Percentiles rank a stretch among this genome's conserved stretches.
These are phyloP conservation scores for Cyphellophora europaea DNA, from an alignment of 2,329 filamentous ascomycete species.

Conservation along the genomic window DNA sequence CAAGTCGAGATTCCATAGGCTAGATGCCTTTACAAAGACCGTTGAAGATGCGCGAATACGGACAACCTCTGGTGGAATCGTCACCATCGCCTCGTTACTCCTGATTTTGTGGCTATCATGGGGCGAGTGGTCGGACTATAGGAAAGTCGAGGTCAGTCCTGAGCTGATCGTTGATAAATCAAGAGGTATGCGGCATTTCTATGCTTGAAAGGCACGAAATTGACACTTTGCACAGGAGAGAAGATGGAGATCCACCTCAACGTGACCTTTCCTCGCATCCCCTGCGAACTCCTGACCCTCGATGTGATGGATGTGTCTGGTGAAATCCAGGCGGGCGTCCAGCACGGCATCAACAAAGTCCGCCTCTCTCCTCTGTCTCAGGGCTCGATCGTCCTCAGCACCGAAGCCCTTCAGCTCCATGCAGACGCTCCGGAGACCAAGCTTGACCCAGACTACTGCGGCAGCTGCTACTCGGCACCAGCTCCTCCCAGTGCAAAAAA, in stretches of 20 bases:
- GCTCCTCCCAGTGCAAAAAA: slow-evolving; percentile 64
- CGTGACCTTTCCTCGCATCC: slow-evolving; percentile 85
- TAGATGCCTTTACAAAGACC: slow-evolving; percentile 98
- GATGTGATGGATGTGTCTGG: slow-evolving; percentile 99
- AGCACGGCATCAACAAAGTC: slow-evolving; percentile 87
- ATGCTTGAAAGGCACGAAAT: background rate
- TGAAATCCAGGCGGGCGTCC: slow-evolving; percentile 88
- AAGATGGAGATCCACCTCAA: slow-evolving; percentile 99
- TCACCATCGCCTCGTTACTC: slow-evolving; percentile 83
- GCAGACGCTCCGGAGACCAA: slow-evolving; percentile 62
- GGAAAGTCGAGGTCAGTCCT: slow-evolving; percentile 73
- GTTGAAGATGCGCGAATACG: slow-evolving; percentile 95
- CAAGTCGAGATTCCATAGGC: slow-evolving; percentile 89
- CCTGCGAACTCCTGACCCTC: slow-evolving; percentile 89
- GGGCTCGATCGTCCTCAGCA: slow-evolving; percentile 67
- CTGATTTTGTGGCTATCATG: slow-evolving; percentile 81
- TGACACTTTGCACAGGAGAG: slow-evolving; percentile 52
- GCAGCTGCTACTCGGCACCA: slow-evolving; percentile 79
- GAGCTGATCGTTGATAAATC: slow-evolving; percentile 96
- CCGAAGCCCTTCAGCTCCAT: slow-evolving; percentile 60
- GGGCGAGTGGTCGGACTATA: slow-evolving; percentile 95
- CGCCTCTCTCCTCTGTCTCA: slow-evolving; percentile 63
- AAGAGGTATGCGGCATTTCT: slow-evolving; percentile 54
- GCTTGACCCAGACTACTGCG: slow-evolving; percentile 86
- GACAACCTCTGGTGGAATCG: slow-evolving; percentile 88